Percentiles rank a stretch among this genome's conserved stretches.
These are phyloP conservation scores for Ascochyta fabae DNA, from an alignment of 2,329 filamentous ascomycete genomes.

Conservation along the genomic window DNA sequence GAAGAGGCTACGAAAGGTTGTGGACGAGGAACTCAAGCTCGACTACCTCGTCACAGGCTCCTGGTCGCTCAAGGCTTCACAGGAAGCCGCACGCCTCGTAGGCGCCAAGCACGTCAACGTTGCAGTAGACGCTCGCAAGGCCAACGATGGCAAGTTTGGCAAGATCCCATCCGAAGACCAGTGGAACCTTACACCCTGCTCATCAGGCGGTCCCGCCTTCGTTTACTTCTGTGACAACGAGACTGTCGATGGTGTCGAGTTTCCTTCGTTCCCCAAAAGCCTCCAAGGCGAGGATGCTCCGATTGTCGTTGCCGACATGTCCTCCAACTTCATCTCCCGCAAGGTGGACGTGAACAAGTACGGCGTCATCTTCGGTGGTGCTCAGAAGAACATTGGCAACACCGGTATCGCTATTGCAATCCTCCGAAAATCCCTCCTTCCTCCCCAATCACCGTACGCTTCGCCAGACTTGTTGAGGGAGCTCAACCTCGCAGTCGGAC, in stretches of 20 bases:
- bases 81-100: constrained; percentile 79
- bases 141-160: constrained; percentile 82
- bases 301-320: constrained; percentile 91
- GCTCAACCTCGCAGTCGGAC: constrained; percentile 77
- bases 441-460: constrained; percentile 65
- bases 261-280: constrained; percentile 72
- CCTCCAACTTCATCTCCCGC: constrained; percentile 88
- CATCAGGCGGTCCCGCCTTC: constrained; percentile 64
- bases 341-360: constrained; percentile 79
- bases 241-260: constrained; percentile 93
- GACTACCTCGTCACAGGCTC: constrained; percentile 92
- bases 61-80: constrained; percentile 88
- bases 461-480: constrained; percentile 72
- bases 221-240: constrained; percentile 95
- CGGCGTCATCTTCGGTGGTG: constrained; percentile 84
- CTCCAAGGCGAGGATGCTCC: constrained; percentile 69
- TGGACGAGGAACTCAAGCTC: constrained; percentile 74
- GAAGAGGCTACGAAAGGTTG: constrained; percentile 66
- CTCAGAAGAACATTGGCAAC: constrained; percentile 91
- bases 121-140: constrained; percentile 67
- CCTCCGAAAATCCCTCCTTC: constrained; percentile 79
- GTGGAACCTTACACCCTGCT: constrained; percentile 73
- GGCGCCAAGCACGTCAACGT: constrained; percentile 83
- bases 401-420: constrained; percentile 88
- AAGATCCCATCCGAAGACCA: constrained; percentile 77